A percentile compares a stretch with the other conserved stretches of the same genome.
Evolutionary conservation across 2,329 filamentous ascomycete species (phyloP).

Genomic region (Alternaria conjuncta): DNA sequence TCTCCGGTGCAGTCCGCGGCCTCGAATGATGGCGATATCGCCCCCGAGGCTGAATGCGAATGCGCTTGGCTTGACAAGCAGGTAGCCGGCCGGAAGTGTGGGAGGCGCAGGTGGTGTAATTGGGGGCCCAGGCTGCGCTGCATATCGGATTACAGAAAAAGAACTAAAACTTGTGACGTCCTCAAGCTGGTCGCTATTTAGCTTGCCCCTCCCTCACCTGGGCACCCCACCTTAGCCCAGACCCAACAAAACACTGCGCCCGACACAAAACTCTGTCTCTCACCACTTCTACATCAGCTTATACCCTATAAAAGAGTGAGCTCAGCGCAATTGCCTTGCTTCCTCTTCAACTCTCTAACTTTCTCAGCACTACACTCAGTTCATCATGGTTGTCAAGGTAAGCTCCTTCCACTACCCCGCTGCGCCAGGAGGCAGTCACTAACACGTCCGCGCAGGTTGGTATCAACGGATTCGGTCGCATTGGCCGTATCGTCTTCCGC

Average conservation of each 20-base stretch:
- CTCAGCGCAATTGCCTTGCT: slow-evolving; percentile 9
- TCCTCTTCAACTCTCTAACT: slow-evolving; percentile 20
- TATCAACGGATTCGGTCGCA: slow-evolving; percentile 99
- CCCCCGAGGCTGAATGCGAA: slow-evolving; percentile 31
- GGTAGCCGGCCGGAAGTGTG: slow-evolving; percentile 44
- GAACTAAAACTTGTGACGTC: slow-evolving; percentile 39
- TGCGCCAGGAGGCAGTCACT: slow-evolving; percentile 25
- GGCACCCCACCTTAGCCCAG: slow-evolving; percentile 31
- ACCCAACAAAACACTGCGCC: slow-evolving; percentile 38
- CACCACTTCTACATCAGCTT: slow-evolving; percentile 23
- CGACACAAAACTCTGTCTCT: slow-evolving; percentile 29
- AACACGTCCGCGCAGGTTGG: slow-evolving; percentile 68
- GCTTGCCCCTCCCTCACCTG: slow-evolving; percentile 33
- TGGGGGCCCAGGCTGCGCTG: slow-evolving; percentile 36
- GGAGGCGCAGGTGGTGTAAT: slow-evolving; percentile 34
- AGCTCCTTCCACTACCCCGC: slow-evolving; percentile 27
- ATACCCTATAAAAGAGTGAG: slow-evolving; percentile 32
- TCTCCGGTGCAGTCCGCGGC: slow-evolving; percentile 36
- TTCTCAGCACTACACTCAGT: slow-evolving; percentile 29
- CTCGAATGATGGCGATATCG: slow-evolving; percentile 23
- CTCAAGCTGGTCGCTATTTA: slow-evolving; percentile 24
- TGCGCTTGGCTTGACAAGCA: slow-evolving; percentile 19
- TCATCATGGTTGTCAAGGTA: slow-evolving; percentile 58
- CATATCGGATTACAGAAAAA: slow-evolving; percentile 43
- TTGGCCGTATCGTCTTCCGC: slow-evolving; percentile 98